A percentile compares a stretch with the other conserved stretches of the same genome.
Conservation (phyloP, 1,284 basidiomycete genomes). For the Termitomyces sp. region DNA sequence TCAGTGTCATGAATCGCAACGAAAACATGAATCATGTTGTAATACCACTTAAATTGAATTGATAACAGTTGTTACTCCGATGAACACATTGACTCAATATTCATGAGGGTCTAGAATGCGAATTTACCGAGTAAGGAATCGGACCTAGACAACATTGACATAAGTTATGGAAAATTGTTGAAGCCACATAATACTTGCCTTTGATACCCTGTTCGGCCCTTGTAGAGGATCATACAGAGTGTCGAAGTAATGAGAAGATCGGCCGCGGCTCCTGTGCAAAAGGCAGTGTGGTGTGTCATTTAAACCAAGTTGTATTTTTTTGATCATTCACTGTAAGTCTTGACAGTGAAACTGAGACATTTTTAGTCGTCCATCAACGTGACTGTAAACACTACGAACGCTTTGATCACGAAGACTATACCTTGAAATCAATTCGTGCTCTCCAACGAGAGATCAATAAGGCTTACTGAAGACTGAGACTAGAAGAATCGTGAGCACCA, state of each 20-base stretch:
- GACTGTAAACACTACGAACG: neutral
- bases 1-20: neutral
- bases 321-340: neutral
- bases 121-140: slow-evolving; percentile 4
- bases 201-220: neutral
- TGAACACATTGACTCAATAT: neutral
- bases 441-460: neutral
- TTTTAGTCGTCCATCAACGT: neutral
- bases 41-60: neutral
- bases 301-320: neutral
- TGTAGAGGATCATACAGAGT: neutral
- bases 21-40: neutral
- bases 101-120: slow-evolving; percentile 2
- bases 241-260: neutral
- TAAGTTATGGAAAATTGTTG: neutral
- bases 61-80: neutral
- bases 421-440: neutral
- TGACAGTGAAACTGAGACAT: neutral
- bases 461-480: neutral
- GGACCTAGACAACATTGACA: neutral
- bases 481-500: neutral
- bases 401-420: neutral
- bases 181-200: neutral
- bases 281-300: neutral
- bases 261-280: neutral